Conservation (phyloP, 1,284 basidiomycete genomes). For the Tilletia walkeri region DNA sequence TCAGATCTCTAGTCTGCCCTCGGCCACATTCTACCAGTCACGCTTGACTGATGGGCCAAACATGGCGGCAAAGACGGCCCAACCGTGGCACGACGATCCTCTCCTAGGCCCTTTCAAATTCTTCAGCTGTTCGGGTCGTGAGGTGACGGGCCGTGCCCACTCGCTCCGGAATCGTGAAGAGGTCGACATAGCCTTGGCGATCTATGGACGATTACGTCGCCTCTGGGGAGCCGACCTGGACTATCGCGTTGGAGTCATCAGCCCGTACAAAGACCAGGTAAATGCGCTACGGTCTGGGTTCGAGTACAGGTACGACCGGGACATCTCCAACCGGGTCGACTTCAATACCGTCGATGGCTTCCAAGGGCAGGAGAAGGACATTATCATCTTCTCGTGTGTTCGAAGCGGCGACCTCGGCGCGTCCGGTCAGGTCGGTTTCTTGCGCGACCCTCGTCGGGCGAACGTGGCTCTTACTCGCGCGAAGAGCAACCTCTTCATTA, state of each 20-base stretch:
- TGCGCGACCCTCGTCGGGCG: slow-evolving; percentile 48
- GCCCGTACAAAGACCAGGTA: slow-evolving; percentile 93
- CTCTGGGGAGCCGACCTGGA: slow-evolving; percentile 68
- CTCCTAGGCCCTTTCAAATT: slow-evolving; percentile 88
- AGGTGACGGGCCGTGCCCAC: slow-evolving; percentile 59
- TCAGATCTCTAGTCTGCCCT: slow-evolving; percentile 85
- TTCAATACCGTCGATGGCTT: slow-evolving; percentile 96
- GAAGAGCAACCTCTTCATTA: slow-evolving; percentile 86
- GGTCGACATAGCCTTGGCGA: slow-evolving; percentile 71
- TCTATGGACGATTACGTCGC: slow-evolving; percentile 72
- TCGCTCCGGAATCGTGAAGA: slow-evolving; percentile 80
- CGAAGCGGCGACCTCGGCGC: slow-evolving; percentile 65
- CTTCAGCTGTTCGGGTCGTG: slow-evolving; percentile 58
- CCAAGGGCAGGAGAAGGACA: slow-evolving; percentile 85
- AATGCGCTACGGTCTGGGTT: slow-evolving; percentile 73
- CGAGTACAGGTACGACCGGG: slow-evolving; percentile 68
- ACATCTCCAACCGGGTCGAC: slow-evolving; percentile 70
- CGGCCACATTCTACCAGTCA: slow-evolving; percentile 81
- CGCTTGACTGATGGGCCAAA: slow-evolving; percentile 80
- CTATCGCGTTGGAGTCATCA: slow-evolving; percentile 81
- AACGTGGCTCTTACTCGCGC: slow-evolving; percentile 97
- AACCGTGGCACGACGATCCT: slow-evolving; percentile 77
- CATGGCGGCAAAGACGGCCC: slow-evolving; percentile 79
- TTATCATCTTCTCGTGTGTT: slow-evolving; percentile 79
- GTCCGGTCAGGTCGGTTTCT: slow-evolving; percentile 70